These are phyloP conservation scores for Zygosaccharomyces gambellarensis DNA, from an alignment of 805 yeast species.

Conservation along the genomic window DNA sequence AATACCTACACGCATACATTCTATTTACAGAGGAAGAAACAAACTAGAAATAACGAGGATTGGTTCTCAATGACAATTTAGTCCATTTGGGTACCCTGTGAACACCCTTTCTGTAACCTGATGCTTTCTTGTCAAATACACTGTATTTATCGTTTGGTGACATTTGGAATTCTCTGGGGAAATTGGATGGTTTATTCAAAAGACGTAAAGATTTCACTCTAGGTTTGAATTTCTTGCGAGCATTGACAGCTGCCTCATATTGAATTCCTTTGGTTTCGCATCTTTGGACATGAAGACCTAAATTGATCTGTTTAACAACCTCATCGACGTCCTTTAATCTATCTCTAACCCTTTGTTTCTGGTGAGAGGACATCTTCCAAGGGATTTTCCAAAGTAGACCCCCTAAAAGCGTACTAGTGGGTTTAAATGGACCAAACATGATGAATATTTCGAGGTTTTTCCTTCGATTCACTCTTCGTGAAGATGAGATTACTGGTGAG, in stretches of 20 bases:
- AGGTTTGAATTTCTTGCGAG: slow-evolving; percentile 23
- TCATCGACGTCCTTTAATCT: slow-evolving; percentile 79
- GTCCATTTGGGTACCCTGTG: slow-evolving; percentile 93
- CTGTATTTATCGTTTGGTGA: slow-evolving; percentile 78
- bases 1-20: not conserved
- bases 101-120: slow-evolving; percentile 79
- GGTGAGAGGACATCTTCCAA: slow-evolving; percentile 72
- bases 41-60: slow-evolving; percentile 61
- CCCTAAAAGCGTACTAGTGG: slow-evolving; percentile 27
- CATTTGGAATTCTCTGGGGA: slow-evolving; percentile 84
- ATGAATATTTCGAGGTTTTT: not conserved
- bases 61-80: slow-evolving; percentile 69
- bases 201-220: slow-evolving; percentile 26
- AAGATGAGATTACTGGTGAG: not conserved
- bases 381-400: slow-evolving; percentile 56
- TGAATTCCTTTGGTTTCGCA: slow-evolving; percentile 22
- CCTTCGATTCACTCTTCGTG: not conserved
- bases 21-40: not conserved
- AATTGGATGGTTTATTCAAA: slow-evolving; percentile 36
- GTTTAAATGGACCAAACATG: slow-evolving; percentile 34
- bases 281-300: slow-evolving; percentile 30
- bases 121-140: slow-evolving; percentile 67
- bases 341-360: slow-evolving; percentile 78
- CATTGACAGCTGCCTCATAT: slow-evolving; percentile 18
- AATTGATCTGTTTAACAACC: slow-evolving; percentile 49